phyloP scores from a whole-genome alignment of 1,284 basidiomycete species.

The Singerocomus rubriflavus region DNA sequence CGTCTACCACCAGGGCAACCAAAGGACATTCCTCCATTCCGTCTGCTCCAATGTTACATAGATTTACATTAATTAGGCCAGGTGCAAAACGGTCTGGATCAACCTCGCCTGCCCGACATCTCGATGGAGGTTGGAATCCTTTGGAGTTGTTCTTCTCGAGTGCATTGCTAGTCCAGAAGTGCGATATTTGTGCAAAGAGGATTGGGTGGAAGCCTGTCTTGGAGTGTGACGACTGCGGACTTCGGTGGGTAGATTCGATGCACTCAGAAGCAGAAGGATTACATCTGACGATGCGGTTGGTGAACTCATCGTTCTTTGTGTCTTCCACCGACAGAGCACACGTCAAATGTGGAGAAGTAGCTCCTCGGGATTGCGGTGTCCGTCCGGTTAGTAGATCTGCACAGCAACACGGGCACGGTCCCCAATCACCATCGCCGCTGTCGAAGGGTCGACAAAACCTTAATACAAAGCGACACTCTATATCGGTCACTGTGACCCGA shows the following conservation, averaged over 20 bases:
- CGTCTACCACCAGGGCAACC: conserved; percentile 62
- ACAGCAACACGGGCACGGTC: conserved; percentile 30
- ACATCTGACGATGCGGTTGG: conserved; percentile 17
- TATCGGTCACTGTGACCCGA: conserved; percentile 25
- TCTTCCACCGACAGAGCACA: conserved; percentile 54
- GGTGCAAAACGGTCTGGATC: conserved; percentile 50
- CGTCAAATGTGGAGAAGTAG: conserved; percentile 78
- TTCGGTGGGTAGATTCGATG: conserved; percentile 20
- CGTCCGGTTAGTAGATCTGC: conserved; percentile 38
- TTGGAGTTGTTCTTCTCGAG: conserved; percentile 75
- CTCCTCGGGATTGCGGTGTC: conserved; percentile 72
- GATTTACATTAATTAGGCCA: conserved; percentile 83
- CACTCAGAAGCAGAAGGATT: conserved; percentile 14
- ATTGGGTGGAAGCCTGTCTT: conserved; percentile 83
- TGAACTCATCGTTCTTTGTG: conserved; percentile 7
- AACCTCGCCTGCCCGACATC: conserved; percentile 30
- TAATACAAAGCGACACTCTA: conserved; percentile 30
- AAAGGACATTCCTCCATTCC: conserved; percentile 68
- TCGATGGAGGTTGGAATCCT: conserved; percentile 60
- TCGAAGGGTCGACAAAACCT: conserved; percentile 28
- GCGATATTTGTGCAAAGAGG: conserved; percentile 78
- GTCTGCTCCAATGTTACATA: conserved; percentile 62
- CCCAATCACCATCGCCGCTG: conserved; percentile 26
- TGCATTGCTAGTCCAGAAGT: conserved; percentile 67
- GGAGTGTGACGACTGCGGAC: conserved; percentile 81